phyloP scores from a whole-genome alignment of 2,329 filamentous ascomycete species.

The Elsinoe perseae region DNA sequence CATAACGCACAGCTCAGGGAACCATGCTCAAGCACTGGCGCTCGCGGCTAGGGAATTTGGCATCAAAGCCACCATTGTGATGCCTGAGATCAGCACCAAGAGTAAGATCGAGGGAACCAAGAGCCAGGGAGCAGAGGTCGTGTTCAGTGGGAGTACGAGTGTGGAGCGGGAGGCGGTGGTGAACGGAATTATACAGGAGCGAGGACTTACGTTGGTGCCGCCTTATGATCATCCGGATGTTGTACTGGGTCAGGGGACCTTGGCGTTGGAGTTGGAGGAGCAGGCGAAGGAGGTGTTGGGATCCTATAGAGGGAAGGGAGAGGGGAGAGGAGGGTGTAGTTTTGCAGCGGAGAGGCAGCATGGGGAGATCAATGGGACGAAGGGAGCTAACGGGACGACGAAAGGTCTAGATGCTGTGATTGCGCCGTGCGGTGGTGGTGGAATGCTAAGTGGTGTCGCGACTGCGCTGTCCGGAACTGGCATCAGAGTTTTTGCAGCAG shows the following conservation, averaged over 20 bases:
- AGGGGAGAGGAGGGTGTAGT: slow-evolving; percentile 24
- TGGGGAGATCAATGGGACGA: slow-evolving; percentile 16
- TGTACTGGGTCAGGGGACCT: slow-evolving; percentile 86
- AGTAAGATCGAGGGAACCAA: slow-evolving; percentile 79
- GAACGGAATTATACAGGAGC: slow-evolving; percentile 58
- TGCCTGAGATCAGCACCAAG: slow-evolving; percentile 79
- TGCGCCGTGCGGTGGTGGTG: slow-evolving; percentile 78
- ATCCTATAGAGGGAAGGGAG: slow-evolving; percentile 14
- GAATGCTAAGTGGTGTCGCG: slow-evolving; percentile 76
- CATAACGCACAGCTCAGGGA: slow-evolving; percentile 84
- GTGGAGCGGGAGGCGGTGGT: slow-evolving; percentile 74
- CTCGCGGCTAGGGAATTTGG: slow-evolving; percentile 67
- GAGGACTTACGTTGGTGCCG: slow-evolving; percentile 71
- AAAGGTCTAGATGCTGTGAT: slow-evolving; percentile 50
- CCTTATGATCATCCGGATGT: slow-evolving; percentile 92
- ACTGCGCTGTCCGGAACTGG: slow-evolving; percentile 65
- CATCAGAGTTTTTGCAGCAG: slow-evolving; percentile 74
- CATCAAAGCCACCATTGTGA: slow-evolving; percentile 80
- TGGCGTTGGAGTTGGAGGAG: slow-evolving; percentile 70
- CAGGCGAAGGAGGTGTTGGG: slow-evolving; percentile 56
- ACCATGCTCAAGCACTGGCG: slow-evolving; percentile 88
- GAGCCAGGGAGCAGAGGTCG: slow-evolving; percentile 66
- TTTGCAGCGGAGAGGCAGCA: slow-evolving; percentile 10
- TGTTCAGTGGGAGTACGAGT: slow-evolving; percentile 75
- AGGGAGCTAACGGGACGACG: slow-evolving; percentile 10